Evolutionary conservation across 768 basidiomycete genomes (phyloP).

Genomic region (Tubosaeta sp.): DNA sequence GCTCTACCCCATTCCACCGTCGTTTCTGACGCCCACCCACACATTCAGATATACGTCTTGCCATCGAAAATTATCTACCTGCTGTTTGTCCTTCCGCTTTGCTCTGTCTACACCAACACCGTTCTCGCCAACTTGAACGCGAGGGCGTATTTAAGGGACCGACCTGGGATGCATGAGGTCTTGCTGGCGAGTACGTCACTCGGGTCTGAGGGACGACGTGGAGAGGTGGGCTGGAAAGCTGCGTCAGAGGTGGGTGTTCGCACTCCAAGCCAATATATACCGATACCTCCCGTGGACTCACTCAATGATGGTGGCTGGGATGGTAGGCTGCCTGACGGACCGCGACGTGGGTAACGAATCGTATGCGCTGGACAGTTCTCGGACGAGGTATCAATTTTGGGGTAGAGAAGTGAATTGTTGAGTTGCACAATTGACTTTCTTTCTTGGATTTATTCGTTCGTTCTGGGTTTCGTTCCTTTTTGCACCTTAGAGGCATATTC

Average conservation of each 20-base stretch:
- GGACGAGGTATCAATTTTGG: no score
- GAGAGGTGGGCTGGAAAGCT: background rate
- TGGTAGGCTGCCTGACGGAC: background rate
- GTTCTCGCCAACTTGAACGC: background rate
- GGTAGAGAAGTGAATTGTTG: no score
- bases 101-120: background rate
- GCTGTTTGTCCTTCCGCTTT: background rate
- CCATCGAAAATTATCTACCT: background rate
- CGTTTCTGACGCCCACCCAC: background rate
- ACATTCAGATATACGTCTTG: background rate
- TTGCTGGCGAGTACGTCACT: background rate
- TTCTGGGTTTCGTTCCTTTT: no score
- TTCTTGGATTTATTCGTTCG: no score
- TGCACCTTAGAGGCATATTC: no score
- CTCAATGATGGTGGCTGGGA: background rate
- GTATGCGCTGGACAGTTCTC: no score
- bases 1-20: background rate
- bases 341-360: no score
- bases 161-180: conserved; percentile 32
- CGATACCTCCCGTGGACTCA: no score
- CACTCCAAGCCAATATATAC: no score
- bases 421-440: no score
- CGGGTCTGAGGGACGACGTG: background rate
- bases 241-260: background rate
- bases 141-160: background rate